Conservation (phyloP, 768 basidiomycete species). For the Boletus sp. region DNA sequence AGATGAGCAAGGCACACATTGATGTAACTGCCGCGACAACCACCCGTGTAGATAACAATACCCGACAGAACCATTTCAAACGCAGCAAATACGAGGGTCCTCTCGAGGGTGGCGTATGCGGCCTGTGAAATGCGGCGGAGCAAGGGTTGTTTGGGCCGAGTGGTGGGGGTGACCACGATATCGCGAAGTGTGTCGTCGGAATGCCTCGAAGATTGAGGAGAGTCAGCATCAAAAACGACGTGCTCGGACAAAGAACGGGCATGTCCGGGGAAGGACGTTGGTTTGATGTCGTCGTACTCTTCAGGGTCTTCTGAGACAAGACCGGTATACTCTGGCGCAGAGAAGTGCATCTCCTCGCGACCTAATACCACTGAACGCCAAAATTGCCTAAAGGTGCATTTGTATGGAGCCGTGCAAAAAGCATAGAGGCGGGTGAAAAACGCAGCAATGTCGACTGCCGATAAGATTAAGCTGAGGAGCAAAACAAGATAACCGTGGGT, state of each 20-base stretch:
- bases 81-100: conserved; percentile 67
- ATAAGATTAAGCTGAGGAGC: conserved; percentile 43
- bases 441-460: conserved; percentile 53
- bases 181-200: conserved; percentile 63
- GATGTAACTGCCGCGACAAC: conserved; percentile 73
- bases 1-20: conserved; percentile 89
- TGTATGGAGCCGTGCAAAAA: conserved; percentile 45
- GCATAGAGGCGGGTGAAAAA: conserved; percentile 49
- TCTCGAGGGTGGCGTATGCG: conserved; percentile 55
- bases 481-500: conserved; percentile 60
- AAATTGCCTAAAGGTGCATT: conserved; percentile 47
- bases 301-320: conserved; percentile 55
- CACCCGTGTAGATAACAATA: conserved; percentile 80
- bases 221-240: conserved; percentile 50
- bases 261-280: conserved; percentile 31
- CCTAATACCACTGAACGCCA: conserved; percentile 60
- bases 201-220: conserved; percentile 39
- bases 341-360: conserved; percentile 32
- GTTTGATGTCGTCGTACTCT: conserved; percentile 50
- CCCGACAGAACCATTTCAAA: conserved; percentile 67
- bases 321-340: conserved; percentile 52
- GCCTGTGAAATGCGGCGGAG: conserved; percentile 44
- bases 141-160: conserved; percentile 23
- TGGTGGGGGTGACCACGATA: conserved; percentile 20
- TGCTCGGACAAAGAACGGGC: conserved; percentile 49